Evolutionary conservation across 805 yeast genomes (phyloP), one percentile per base, ranked within the genome.

Genomic region (Candida rishiriensis): DNA sequence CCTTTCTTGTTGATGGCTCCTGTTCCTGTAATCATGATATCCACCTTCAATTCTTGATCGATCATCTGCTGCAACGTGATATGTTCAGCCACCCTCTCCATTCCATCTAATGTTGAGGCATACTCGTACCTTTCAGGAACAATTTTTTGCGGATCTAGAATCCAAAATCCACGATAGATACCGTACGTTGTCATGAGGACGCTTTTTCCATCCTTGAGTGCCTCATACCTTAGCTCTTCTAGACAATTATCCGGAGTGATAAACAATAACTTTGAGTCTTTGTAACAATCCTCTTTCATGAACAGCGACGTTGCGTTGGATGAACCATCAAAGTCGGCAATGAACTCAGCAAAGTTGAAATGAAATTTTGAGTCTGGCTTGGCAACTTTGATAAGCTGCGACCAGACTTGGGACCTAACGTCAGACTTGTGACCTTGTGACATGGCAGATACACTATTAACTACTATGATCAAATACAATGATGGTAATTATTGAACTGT

Each of bases 221-320:
- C 48, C 44, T 54, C 47, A 34, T 44, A 57, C 17, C 64, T 46
- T 29, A 61, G 46, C 38, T 52, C 51, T 46, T 61, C 64, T 1
- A 61, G 47, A 44, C 65, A 61, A 31, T 61, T 61, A 44, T 61
- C 65, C 1, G 65, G 65, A 1, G 65, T 58, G 30, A 61, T 56
- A 36, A 61, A 61, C 10, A 59, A 36, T 3, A 51, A 45, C 17
- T 51, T 37, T 11, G 55, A 40, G 2, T 45, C 28, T 16, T 34
- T 40, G 29, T 51, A 59, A 34, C 44, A 42, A 2, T 32, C 34
- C 34, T 55, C 53, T 13, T 40, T 16, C 31, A 44, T 40, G 29
- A 60, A 51, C 32, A 47, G 36, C 11, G 41, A 33, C 2, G 60
- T 54, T 10, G 64, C 58, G 17, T 44, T 36, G 9, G 48, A 43